Conservation (phyloP, 345 rosid genomes). For the Hibiscus syriacus region DNA sequence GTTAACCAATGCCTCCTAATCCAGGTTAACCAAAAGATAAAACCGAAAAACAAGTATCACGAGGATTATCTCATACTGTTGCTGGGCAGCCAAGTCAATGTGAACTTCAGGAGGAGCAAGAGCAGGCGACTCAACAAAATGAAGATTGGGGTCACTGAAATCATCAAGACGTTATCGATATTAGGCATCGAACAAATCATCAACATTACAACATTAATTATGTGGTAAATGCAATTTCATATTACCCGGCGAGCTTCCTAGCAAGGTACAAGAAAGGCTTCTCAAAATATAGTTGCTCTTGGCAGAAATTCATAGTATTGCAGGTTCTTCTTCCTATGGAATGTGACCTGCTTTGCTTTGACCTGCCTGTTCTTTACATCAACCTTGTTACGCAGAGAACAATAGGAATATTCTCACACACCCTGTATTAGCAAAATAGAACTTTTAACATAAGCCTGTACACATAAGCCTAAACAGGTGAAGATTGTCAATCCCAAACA, state of each 20-base stretch:
- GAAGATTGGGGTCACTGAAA: slow-evolving; percentile 65
- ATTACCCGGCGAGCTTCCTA: slow-evolving; percentile 80
- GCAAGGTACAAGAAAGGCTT: slow-evolving; percentile 90
- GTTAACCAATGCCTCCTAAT: neutral
- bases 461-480: neutral
- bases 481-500: slow-evolving; percentile 1
- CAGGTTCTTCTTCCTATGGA: slow-evolving; percentile 91
- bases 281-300: slow-evolving; percentile 91
- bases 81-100: slow-evolving; percentile 72
- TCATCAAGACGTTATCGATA: too few species aligned
- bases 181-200: neutral
- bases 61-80: slow-evolving; percentile 48
- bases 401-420: slow-evolving; percentile 85
- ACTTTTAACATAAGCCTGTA: neutral
- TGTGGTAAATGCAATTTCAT: neutral
- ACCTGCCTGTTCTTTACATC: slow-evolving; percentile 97
- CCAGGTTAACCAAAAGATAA: neutral
- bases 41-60: neutral
- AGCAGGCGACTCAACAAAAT: slow-evolving; percentile 93
- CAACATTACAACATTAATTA: neutral
- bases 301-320: slow-evolving; percentile 89
- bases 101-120: slow-evolving; percentile 90
- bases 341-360: slow-evolving; percentile 83
- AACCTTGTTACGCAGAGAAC: slow-evolving; percentile 86
- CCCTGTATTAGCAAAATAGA: slow-evolving; percentile 28